Evolutionary conservation across 2,329 filamentous ascomycete species (phyloP), one percentile per base, ranked within the genome.

Genomic region (Neurospora sp.): DNA sequence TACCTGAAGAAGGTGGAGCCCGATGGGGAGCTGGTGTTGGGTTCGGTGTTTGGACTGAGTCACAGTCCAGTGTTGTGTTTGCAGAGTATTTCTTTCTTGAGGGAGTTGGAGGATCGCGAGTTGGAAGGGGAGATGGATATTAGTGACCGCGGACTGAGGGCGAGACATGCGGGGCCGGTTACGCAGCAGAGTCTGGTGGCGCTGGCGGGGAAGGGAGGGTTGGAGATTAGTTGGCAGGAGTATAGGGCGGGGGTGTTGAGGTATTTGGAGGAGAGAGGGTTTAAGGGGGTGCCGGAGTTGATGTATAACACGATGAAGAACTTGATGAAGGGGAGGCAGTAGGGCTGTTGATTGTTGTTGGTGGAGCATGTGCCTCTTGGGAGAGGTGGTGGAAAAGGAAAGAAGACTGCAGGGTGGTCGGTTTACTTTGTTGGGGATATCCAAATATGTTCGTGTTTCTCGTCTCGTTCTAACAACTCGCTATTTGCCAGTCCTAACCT

Each of bases 231-330:
- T 15, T 96, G 91, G 90, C 87, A 90, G 74, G 88, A 91, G 67
- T 97, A 93, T 78, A 85, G 91, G 70, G 82, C 92, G 6, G 86
- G 87, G n/a, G 89, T 95, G 72, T 80, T 97, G 70, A 83, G 84
- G 67, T 88, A 89, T 79, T 79, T 96, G 72, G 89, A 90, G 70
- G 82, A 80, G 6, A 85, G 85, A 68, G 91, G 90, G 0, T 83
- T 91, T 66, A 80, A 79, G 11, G 93, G 93, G 0, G 83, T 95
- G 38, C 85, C 86, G 17, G 85, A 89, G 72, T 80, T 96, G 75
- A 90, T 96, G 85, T 91, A 91, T 78, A 92, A 89, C 75, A 94
- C 92, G 1, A 93, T 96, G 87, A 92, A 90, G 77, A 88, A 90
- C 67, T 80, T 95, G 2, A 74, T 73, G 73, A 74, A 70, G 69